Conservation (phyloP, 768 basidiomycete species). For the Podaxis sp. region DNA sequence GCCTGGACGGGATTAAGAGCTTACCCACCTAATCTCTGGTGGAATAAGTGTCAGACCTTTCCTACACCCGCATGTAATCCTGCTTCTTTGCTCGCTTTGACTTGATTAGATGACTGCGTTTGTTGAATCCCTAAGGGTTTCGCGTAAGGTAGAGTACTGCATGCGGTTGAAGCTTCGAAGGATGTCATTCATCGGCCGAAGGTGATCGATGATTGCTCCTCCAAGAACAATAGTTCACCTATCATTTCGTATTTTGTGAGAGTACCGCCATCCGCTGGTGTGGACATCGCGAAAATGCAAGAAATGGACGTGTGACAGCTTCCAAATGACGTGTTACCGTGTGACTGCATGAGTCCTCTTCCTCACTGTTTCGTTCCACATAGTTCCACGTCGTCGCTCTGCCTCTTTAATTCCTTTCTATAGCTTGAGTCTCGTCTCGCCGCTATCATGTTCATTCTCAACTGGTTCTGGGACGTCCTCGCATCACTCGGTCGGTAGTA, state of each 20-base stretch:
- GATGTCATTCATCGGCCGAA: too few species aligned
- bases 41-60: conserved; percentile 63
- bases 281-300: neutral
- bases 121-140: too few species aligned
- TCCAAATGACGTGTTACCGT: conserved; percentile 9
- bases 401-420: conserved; percentile 6
- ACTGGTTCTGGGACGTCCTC: conserved; percentile 98
- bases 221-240: too few species aligned
- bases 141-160: neutral
- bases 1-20: conserved; percentile 57
- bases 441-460: conserved; percentile 70
- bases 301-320: neutral
- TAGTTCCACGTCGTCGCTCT: conserved; percentile 19
- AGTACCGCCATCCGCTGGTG: neutral
- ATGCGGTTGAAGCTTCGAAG: too few species aligned
- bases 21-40: conserved; percentile 44
- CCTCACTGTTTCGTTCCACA: conserved; percentile 6
- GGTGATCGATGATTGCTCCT: too few species aligned
- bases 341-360: neutral
- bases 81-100: neutral
- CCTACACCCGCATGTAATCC: conserved; percentile 42
- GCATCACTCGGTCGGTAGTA: conserved; percentile 75
- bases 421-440: conserved; percentile 10
- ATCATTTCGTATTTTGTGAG: neutral
- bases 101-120: neutral